phyloP scores from a whole-genome alignment of 192 early-diverging fungal genomes.

The Pilaira anomala region DNA sequence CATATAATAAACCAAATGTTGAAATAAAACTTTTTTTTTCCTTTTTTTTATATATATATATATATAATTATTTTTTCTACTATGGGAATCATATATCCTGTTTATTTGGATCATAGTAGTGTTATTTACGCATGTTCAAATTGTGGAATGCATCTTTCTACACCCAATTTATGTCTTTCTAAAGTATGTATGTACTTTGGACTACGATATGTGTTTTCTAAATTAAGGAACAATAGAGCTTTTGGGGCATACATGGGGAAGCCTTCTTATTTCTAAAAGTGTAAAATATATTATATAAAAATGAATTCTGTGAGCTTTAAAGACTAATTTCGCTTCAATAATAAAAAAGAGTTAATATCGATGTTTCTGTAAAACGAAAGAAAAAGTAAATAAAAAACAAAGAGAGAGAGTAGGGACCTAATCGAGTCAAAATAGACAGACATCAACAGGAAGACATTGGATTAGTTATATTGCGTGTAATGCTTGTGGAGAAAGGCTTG shows the following conservation, averaged over 20 bases:
- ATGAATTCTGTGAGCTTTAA: not conserved
- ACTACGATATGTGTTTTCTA: not conserved
- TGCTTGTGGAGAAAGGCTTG: slow-evolving; percentile 46
- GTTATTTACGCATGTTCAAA: slow-evolving; percentile 46
- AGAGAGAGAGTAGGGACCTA: slow-evolving; percentile 61
- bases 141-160: slow-evolving; percentile 53
- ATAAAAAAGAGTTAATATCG: slow-evolving; percentile 12
- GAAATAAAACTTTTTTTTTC: slow-evolving; percentile 13
- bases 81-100: slow-evolving; percentile 54
- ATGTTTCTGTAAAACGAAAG: not conserved
- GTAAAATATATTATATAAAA: slow-evolving; percentile 27
- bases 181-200: slow-evolving; percentile 37
- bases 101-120: slow-evolving; percentile 30
- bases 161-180: slow-evolving; percentile 43
- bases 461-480: slow-evolving; percentile 68
- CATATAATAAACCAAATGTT: slow-evolving; percentile 5
- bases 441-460: slow-evolving; percentile 75
- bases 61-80: no score
- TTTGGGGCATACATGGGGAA: slow-evolving; percentile 58
- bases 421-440: slow-evolving; percentile 46
- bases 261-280: slow-evolving; percentile 67
- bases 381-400: slow-evolving; percentile 32
- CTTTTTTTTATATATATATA: slow-evolving; percentile 19
- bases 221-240: slow-evolving; percentile 39
- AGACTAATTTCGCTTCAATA: not conserved